A percentile compares a stretch with the other conserved stretches of the same genome.
Conservation (phyloP, 805 yeast genomes). For the Kazachstania bromeliacearum region DNA sequence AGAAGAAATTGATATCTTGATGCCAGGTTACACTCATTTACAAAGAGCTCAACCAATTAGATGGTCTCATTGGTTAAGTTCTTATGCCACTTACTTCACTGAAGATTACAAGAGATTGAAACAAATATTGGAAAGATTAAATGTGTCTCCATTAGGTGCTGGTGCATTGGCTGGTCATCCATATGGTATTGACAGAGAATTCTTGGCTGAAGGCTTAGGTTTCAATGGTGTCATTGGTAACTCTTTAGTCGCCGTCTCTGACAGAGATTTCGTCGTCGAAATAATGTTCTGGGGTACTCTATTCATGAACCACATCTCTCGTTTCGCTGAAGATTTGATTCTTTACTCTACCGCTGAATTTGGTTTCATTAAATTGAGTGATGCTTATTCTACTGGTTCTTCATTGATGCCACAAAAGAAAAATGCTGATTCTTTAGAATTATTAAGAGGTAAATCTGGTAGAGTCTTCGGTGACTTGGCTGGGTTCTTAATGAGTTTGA, state of each 20-base stretch:
- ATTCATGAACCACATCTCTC: slow-evolving; percentile 90
- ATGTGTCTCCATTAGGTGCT: slow-evolving; percentile 85
- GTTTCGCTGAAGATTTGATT: slow-evolving; percentile 90
- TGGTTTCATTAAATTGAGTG: slow-evolving; percentile 87
- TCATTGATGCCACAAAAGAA: slow-evolving; percentile 99
- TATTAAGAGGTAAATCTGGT: slow-evolving; percentile 94
- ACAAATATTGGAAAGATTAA: slow-evolving; percentile 74
- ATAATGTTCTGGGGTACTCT: slow-evolving; percentile 90
- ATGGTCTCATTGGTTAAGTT: slow-evolving; percentile 96
- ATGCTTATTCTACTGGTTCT: slow-evolving; percentile 97
- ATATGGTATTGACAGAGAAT: slow-evolving; percentile 95
- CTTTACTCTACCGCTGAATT: slow-evolving; percentile 96
- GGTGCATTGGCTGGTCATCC: slow-evolving; percentile 99
- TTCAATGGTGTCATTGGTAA: slow-evolving; percentile 86
- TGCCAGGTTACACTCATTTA: slow-evolving; percentile 98
- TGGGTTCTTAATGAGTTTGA: slow-evolving; percentile 92
- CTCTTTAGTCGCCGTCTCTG: slow-evolving; percentile 93
- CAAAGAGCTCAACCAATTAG: slow-evolving; percentile 99
- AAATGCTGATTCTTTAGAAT: slow-evolving; percentile 92
- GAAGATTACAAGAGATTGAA: slow-evolving; percentile 80
- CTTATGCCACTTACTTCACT: slow-evolving; percentile 89
- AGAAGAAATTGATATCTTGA: slow-evolving; percentile 77
- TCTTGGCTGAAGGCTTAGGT: slow-evolving; percentile 67
- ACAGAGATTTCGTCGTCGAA: slow-evolving; percentile 95
- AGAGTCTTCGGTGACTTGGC: slow-evolving; percentile 91